Evolutionary conservation across 169 alveolate genomes (phyloP).

Genomic region (Theileria sp.): DNA sequence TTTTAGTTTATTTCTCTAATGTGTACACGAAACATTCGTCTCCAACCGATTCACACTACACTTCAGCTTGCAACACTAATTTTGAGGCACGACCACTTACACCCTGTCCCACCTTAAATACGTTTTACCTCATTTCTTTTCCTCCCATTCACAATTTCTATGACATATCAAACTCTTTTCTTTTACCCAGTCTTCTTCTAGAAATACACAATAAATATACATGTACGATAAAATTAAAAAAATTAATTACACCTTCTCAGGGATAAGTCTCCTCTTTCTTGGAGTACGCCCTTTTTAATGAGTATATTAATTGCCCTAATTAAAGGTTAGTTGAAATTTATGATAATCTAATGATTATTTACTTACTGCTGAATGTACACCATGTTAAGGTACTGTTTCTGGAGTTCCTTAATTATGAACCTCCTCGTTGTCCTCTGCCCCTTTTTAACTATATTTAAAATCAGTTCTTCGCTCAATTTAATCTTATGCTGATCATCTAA

Average conservation of each 20-base stretch:
- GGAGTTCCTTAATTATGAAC: conserved; percentile 75
- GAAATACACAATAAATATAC: neutral
- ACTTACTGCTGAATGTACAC: conserved; percentile 69
- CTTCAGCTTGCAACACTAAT: neutral
- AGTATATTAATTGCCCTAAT: conserved; percentile 79
- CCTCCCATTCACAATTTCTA: neutral
- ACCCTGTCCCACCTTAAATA: conserved; percentile 12
- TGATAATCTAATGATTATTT: neutral
- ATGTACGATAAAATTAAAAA: neutral
- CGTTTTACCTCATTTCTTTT: neutral
- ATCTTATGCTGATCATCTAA: conserved; percentile 80
- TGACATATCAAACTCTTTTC: neutral
- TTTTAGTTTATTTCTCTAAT: neutral
- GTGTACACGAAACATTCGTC: neutral
- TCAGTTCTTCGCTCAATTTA: conserved; percentile 83
- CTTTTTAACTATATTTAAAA: conserved; percentile 75
- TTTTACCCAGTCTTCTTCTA: neutral
- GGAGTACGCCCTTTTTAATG: conserved; percentile 78
- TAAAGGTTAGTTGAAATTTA: neutral
- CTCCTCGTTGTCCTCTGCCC: conserved; percentile 82
- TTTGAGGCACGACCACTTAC: neutral
- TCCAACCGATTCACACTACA: neutral
- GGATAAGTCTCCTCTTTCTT: conserved; percentile 84
- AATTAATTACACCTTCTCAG: conserved; percentile 64
- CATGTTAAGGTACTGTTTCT: conserved; percentile 75